Evolutionary conservation across 257 asterid genomes (phyloP).

Genomic region (Gentiana straminea): DNA sequence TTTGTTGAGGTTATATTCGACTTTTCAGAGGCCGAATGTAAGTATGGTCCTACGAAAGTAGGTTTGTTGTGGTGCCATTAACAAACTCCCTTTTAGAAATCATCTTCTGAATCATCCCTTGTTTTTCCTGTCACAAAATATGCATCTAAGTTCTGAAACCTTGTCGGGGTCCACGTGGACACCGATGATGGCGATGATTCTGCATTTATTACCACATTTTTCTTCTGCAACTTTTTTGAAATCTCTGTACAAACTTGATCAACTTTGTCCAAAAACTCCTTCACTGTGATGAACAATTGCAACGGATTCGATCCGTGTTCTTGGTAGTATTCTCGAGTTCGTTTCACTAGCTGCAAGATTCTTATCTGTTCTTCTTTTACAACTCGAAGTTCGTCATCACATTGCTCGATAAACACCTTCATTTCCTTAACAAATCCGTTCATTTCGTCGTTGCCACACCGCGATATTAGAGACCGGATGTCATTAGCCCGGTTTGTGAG

Average conservation of each 20-base stretch:
- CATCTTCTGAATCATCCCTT: slow-evolving; percentile 66
- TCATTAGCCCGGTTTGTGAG: slow-evolving; percentile 36
- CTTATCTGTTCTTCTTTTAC: slow-evolving; percentile 63
- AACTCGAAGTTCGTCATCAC: slow-evolving; percentile 55
- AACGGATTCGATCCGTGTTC: slow-evolving; percentile 34
- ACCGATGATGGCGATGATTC: slow-evolving; percentile 47
- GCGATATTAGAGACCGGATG: slow-evolving; percentile 25
- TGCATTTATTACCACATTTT: slow-evolving; percentile 13
- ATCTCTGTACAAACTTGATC: slow-evolving; percentile 55
- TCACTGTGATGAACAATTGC: slow-evolving; percentile 53
- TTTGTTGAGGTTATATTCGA: too few species aligned
- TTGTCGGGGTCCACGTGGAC: slow-evolving; percentile 39
- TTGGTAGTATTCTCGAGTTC: slow-evolving; percentile 63
- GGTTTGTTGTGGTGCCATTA: too few species aligned
- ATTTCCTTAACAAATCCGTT: slow-evolving; percentile 42
- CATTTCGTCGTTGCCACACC: slow-evolving; percentile 23
- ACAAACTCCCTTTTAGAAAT: slow-evolving; percentile 23
- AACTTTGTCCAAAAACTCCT: slow-evolving; percentile 56
- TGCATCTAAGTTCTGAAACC: slow-evolving; percentile 45
- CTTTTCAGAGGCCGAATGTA: too few species aligned
- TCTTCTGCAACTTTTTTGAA: slow-evolving; percentile 31
- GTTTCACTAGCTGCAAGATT: slow-evolving; percentile 52
- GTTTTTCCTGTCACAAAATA: slow-evolving; percentile 30
- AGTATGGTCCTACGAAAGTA: too few species aligned
- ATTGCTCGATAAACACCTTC: slow-evolving; percentile 63